A percentile compares a stretch with the other conserved stretches of the same genome.
These are phyloP conservation scores for Pyronema omphalodes DNA, from an alignment of 495 filamentous ascomycete genomes.

Conservation along the genomic window DNA sequence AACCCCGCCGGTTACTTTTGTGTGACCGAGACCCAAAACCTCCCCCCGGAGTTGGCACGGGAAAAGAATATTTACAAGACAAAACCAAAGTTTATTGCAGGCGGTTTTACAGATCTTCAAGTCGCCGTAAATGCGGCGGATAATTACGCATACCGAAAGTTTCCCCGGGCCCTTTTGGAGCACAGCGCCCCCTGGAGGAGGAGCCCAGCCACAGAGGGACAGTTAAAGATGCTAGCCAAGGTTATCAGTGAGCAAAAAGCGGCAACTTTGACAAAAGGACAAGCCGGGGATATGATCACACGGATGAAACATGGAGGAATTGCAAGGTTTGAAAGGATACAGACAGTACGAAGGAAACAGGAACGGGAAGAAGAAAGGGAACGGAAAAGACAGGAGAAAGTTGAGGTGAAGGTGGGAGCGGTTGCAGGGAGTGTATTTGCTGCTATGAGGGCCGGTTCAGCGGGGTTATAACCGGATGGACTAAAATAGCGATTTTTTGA, in stretches of 20 bases:
- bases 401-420: slow-evolving; percentile 1
- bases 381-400: not conserved
- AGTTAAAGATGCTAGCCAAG: slow-evolving; percentile 36
- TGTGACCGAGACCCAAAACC: slow-evolving; percentile 27
- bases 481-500: not conserved
- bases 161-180: slow-evolving; percentile 39
- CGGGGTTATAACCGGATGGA: not conserved
- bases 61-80: slow-evolving; percentile 29
- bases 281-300: slow-evolving; percentile 80
- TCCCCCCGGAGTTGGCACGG: slow-evolving; percentile 16
- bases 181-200: slow-evolving; percentile 48
- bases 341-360: slow-evolving; percentile 2
- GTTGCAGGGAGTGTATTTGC: not conserved
- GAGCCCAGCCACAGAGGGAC: slow-evolving; percentile 43
- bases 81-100: slow-evolving; percentile 45
- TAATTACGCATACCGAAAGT: slow-evolving; percentile 50
- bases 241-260: not conserved
- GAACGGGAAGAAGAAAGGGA: slow-evolving; percentile 2
- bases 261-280: slow-evolving; percentile 57
- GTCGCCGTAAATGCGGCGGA: slow-evolving; percentile 57
- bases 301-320: slow-evolving; percentile 69
- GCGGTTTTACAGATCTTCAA: slow-evolving; percentile 35
- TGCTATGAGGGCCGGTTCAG: not conserved
- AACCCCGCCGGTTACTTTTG: slow-evolving; percentile 10
- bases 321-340: not conserved